Base-by-base conservation (phyloP, 2,329 filamentous ascomycete genomes). In the Colletotrichum chrysophilum region DNA sequence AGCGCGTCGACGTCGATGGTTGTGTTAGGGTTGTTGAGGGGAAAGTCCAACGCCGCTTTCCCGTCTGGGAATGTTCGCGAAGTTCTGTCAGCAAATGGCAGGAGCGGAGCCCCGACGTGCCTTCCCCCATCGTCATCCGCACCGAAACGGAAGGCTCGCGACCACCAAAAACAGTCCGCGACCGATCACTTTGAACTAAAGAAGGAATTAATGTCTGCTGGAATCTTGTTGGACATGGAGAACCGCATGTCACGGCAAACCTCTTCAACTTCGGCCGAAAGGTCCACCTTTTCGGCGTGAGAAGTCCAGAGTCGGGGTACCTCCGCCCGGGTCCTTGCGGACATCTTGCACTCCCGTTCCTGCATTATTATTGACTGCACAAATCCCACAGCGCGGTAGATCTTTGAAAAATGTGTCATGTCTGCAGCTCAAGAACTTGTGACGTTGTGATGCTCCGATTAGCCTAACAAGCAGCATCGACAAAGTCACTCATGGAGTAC, bases 51-150 rank as follows among this genome's bases (percentile, higher is more conserved):
- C 0, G 5, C 18, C 18, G 12, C 3, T 48, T n/a, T 48, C 38
- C 7, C 2, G 38, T 48, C 18, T 48, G 0, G 18, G 18, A 0
- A 10, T 12, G 5, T n/a, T 12, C 18, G 18, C 5, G 3, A n/a
- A n/a, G 9, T n/a, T 6, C 18, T 6, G 18, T 3, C 5, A 4
- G 38, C 18, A 10, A 43, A 4, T 12, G 5, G 38, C 18, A 43
- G 18, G 38, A 43, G 38, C 4, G 16, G 38, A n/a, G 38, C 5
- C 38, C 18, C 9, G 18, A 10, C 38, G 9, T 43, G 18, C 38
- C 38, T 43, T 43, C 18, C 18, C 38, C 2, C 18, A 3, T 43
- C 18, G 18, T n/a, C 38, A 6, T n/a, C 5, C 18, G 9, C 38
- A 48, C 3, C 38, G 6, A 2, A 48, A 48, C 9, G 38, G 5